Conservation (phyloP, 768 basidiomycete species). For the Pleurotus cornucopiae region DNA sequence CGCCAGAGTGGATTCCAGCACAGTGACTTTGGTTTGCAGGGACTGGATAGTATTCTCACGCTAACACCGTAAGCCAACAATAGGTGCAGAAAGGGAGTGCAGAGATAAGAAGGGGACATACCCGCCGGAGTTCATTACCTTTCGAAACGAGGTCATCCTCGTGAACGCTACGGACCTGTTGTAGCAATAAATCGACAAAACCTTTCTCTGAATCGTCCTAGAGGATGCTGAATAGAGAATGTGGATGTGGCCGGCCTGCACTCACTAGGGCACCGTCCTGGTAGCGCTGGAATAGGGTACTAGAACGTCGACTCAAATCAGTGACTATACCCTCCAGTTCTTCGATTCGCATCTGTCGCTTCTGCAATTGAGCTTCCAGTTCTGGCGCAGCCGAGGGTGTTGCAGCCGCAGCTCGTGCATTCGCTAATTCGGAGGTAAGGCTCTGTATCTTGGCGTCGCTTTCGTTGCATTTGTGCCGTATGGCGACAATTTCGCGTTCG, state of each 20-base stretch:
- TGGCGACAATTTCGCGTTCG: background rate
- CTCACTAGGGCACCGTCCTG: slow-evolving; percentile 42
- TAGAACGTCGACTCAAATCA: slow-evolving; percentile 15
- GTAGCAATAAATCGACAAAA: slow-evolving; percentile 42
- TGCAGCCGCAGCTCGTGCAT: background rate
- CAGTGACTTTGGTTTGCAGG: slow-evolving; percentile 38
- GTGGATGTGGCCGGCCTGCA: background rate
- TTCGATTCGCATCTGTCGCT: slow-evolving; percentile 10
- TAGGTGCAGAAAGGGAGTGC: slow-evolving; percentile 5
- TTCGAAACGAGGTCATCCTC: slow-evolving; percentile 52
- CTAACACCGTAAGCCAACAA: slow-evolving; percentile 23
- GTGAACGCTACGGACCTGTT: slow-evolving; percentile 39
- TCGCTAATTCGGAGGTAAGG: background rate
- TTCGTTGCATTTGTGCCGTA: background rate
- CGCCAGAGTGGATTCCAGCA: slow-evolving; percentile 43
- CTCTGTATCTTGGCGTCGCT: background rate
- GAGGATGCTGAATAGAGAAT: background rate
- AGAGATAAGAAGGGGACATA: slow-evolving; percentile 19
- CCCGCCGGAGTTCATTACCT: slow-evolving; percentile 52
- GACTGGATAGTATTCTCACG: slow-evolving; percentile 43
- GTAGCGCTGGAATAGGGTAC: slow-evolving; percentile 35
- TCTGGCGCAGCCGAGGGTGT: background rate
- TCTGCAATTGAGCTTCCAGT: background rate
- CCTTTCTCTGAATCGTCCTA: slow-evolving; percentile 49
- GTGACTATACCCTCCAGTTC: slow-evolving; percentile 19